Evolutionary conservation across 2,329 filamentous ascomycete genomes (phyloP).

Genomic region (Ophiostoma triangulosporum): DNA sequence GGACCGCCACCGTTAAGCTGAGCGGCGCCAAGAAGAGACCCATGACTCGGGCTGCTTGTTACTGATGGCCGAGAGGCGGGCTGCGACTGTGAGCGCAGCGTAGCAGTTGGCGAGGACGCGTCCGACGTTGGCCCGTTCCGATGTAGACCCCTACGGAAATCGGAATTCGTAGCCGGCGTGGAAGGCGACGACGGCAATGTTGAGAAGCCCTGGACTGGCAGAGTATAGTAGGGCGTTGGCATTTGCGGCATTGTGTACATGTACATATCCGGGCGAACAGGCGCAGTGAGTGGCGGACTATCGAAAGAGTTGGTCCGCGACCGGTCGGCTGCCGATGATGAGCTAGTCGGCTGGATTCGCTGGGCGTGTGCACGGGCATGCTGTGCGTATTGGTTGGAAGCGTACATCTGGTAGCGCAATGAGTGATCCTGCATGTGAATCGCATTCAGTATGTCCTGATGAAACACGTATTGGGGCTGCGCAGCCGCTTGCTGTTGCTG

Average conservation of each 20-base stretch:
- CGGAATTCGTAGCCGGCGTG: slow-evolving; percentile 28
- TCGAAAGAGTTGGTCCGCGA: slow-evolving; percentile 52
- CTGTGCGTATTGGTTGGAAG: slow-evolving; percentile 31
- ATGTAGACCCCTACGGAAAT: slow-evolving; percentile 44
- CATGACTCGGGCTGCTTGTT: slow-evolving; percentile 19
- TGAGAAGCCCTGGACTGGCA: slow-evolving; percentile 24
- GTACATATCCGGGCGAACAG: slow-evolving; percentile 43
- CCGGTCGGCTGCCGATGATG: slow-evolving; percentile 29
- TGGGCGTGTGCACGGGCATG: slow-evolving; percentile 28
- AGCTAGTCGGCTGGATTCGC: slow-evolving; percentile 26
- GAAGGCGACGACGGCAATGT: slow-evolving; percentile 46
- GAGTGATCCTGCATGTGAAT: slow-evolving; percentile 27
- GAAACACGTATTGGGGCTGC: slow-evolving; percentile 24
- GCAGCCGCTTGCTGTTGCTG: slow-evolving; percentile 25
- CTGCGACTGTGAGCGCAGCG: slow-evolving; percentile 54
- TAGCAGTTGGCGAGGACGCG: slow-evolving; percentile 33
- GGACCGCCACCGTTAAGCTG: slow-evolving; percentile 22
- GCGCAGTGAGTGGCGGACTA: slow-evolving; percentile 44
- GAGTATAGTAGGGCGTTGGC: slow-evolving; percentile 29
- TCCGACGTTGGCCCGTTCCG: slow-evolving; percentile 38
- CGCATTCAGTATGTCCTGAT: slow-evolving; percentile 14
- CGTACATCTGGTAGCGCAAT: slow-evolving; percentile 31
- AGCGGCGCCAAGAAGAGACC: slow-evolving; percentile 2
- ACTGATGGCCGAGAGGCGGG: slow-evolving; percentile 38
- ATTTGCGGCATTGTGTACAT: slow-evolving; percentile 32